phyloP scores from a whole-genome alignment of 2,329 filamentous ascomycete species.

The Pseudocercospora fuligena region DNA sequence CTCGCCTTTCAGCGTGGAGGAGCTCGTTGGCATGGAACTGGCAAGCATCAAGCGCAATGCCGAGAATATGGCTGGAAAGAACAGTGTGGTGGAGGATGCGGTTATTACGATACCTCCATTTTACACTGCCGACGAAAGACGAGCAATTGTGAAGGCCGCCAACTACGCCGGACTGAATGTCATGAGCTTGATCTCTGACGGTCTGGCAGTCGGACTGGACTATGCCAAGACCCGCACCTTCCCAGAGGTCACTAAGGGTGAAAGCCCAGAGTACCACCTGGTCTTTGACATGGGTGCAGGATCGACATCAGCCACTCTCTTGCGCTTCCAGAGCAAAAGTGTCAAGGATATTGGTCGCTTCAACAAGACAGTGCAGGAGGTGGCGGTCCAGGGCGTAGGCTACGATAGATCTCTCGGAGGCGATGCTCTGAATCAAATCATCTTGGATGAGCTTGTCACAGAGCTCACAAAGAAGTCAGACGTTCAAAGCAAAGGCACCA shows the following conservation, averaged over 20 bases:
- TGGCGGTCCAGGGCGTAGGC: constrained; percentile 82
- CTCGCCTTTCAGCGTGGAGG: constrained; percentile 75
- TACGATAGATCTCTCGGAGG: constrained; percentile 92
- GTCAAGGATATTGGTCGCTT: constrained; percentile 91
- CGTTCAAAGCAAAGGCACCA: constrained; percentile 68
- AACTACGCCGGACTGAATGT: constrained; percentile 87
- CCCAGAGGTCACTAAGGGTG: constrained; percentile 79
- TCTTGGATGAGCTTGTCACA: constrained; percentile 84
- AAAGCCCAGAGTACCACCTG: constrained; percentile 87
- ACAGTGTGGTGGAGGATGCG: constrained; percentile 73
- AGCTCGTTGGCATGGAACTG: constrained; percentile 93
- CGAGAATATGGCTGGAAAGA: constrained; percentile 78
- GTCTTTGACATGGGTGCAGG: constrained; percentile 98
- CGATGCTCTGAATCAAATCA: constrained; percentile 83
- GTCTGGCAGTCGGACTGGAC: constrained; percentile 89
- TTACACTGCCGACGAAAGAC: constrained; percentile 88
- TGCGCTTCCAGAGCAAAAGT: constrained; percentile 85
- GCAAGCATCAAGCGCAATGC: constrained; percentile 91
- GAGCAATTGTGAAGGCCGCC: constrained; percentile 81
- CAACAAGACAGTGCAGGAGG: constrained; percentile 96
- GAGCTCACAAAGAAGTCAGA: constrained; percentile 71
- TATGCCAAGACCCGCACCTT: constrained; percentile 93
- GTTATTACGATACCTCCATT: constrained; percentile 91
- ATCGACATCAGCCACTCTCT: constrained; percentile 84
- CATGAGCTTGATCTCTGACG: constrained; percentile 83